A percentile compares a stretch with the other conserved stretches of the same genome.
Conservation (phyloP, 306 rosid genomes). For the Comarum palustre region DNA sequence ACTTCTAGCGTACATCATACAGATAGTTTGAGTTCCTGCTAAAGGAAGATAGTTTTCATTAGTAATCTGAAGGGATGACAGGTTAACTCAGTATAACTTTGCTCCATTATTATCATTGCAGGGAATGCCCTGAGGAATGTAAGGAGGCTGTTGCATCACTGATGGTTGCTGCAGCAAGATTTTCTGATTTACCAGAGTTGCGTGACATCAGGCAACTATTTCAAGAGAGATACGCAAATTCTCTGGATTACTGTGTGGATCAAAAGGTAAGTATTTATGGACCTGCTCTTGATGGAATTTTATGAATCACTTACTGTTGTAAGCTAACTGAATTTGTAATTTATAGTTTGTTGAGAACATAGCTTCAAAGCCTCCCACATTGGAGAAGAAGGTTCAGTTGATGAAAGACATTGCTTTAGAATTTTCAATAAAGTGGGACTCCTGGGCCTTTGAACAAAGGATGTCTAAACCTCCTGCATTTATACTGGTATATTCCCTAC, state of each 20-base stretch:
- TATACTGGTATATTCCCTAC: slow-evolving; percentile 52
- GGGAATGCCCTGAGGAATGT: slow-evolving; percentile 95
- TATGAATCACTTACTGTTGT: slow-evolving; percentile 14
- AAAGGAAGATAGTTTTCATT: not conserved
- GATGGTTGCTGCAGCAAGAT: slow-evolving; percentile 86
- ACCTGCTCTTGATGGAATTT: slow-evolving; percentile 12
- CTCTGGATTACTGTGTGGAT: slow-evolving; percentile 59
- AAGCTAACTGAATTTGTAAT: slow-evolving; percentile 27
- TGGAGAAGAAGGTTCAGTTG: slow-evolving; percentile 69
- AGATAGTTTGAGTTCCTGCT: not conserved
- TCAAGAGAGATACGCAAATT: slow-evolving; percentile 69
- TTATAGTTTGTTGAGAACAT: slow-evolving; percentile 69
- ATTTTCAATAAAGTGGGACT: slow-evolving; percentile 82
- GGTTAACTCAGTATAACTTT: slow-evolving; percentile 8
- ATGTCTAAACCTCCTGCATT: slow-evolving; percentile 56
- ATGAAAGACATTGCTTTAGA: slow-evolving; percentile 74
- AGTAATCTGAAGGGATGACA: slow-evolving; percentile 1
- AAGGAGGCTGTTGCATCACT: slow-evolving; percentile 73
- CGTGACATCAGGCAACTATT: slow-evolving; percentile 82
- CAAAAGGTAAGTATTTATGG: slow-evolving; percentile 45
- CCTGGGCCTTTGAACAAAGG: slow-evolving; percentile 68
- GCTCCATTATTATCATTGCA: slow-evolving; percentile 32
- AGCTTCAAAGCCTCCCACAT: slow-evolving; percentile 57
- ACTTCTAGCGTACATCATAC: not conserved
- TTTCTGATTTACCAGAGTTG: slow-evolving; percentile 93